phyloP scores from a whole-genome alignment of 1,284 basidiomycete species.

The Naganishia albida region DNA sequence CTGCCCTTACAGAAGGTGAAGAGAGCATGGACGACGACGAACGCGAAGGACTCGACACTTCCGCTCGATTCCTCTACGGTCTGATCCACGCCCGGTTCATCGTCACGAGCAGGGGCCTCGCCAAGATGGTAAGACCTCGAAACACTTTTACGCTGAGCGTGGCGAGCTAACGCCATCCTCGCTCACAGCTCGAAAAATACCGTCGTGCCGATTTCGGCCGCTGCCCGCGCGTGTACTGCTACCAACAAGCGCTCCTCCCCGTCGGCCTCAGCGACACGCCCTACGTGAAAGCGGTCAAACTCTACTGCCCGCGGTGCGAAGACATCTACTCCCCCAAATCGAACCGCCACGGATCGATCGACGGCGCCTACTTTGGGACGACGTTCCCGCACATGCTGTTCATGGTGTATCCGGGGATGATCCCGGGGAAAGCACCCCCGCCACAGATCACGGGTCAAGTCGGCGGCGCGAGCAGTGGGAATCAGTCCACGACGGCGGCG shows the following conservation, averaged over 20 bases:
- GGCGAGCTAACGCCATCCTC: background rate
- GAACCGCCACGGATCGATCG: slow-evolving; percentile 88
- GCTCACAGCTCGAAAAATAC: slow-evolving; percentile 87
- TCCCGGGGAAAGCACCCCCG: slow-evolving; percentile 74
- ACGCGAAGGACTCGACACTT: slow-evolving; percentile 69
- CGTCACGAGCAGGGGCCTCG: slow-evolving; percentile 84
- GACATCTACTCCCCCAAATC: slow-evolving; percentile 95
- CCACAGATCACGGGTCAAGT: slow-evolving; percentile 44
- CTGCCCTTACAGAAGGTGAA: slow-evolving; percentile 47
- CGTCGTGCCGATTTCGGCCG: slow-evolving; percentile 94
- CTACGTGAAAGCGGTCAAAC: slow-evolving; percentile 94
- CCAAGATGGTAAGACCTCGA: slow-evolving; percentile 77
- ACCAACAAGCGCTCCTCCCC: slow-evolving; percentile 87
- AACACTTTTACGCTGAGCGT: background rate
- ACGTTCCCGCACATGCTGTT: slow-evolving; percentile 94
- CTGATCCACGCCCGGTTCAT: slow-evolving; percentile 97
- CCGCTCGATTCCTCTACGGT: slow-evolving; percentile 87
- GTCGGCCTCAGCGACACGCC: slow-evolving; percentile 90
- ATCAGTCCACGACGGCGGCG: slow-evolving; percentile 5
- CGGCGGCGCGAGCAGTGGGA: slow-evolving; percentile 40
- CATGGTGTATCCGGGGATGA: slow-evolving; percentile 88
- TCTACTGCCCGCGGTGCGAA: slow-evolving; percentile 94
- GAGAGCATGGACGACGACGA: slow-evolving; percentile 57
- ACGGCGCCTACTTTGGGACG: slow-evolving; percentile 95
- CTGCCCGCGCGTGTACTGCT: slow-evolving; percentile 91